A percentile compares a stretch with the other conserved stretches of the same genome.
Evolutionary conservation across 768 basidiomycete genomes (phyloP).

Genomic region (Dentipellis fragilis): DNA sequence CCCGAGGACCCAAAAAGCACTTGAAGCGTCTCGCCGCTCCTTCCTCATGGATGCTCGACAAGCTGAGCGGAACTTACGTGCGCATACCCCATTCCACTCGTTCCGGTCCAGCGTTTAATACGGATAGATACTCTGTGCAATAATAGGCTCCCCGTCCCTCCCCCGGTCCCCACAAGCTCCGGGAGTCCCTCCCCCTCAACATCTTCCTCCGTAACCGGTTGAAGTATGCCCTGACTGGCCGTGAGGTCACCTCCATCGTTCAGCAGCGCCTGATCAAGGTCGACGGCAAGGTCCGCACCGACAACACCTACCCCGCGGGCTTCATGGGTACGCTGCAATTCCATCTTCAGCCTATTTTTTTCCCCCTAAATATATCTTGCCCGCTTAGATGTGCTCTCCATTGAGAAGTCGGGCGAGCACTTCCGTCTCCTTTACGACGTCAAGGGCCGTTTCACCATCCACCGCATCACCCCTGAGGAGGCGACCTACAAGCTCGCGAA

Average conservation of each 20-base stretch:
- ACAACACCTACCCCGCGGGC: slow-evolving; percentile 92
- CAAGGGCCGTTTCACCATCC: slow-evolving; percentile 99
- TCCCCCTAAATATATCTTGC: not conserved
- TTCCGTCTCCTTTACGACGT: slow-evolving; percentile 99
- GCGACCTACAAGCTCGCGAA: slow-evolving; percentile 94
- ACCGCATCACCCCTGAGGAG: slow-evolving; percentile 98
- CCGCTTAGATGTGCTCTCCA: slow-evolving; percentile 78
- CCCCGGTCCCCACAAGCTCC: slow-evolving; percentile 97
- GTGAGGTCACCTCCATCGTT: slow-evolving; percentile 92
- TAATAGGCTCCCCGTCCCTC: slow-evolving; percentile 87
- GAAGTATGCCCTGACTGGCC: slow-evolving; percentile 96
- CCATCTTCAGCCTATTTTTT: not conserved
- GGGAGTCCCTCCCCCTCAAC: slow-evolving; percentile 93
- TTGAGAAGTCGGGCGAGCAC: slow-evolving; percentile 98
- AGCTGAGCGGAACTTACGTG: slow-evolving; percentile 91
- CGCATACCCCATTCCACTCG: slow-evolving; percentile 22
- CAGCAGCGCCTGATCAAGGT: slow-evolving; percentile 97
- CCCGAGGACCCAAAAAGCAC: slow-evolving; percentile 97
- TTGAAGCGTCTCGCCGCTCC: slow-evolving; percentile 96
- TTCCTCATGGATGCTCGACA: slow-evolving; percentile 99
- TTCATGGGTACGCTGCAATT: slow-evolving; percentile 70
- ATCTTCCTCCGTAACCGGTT: slow-evolving; percentile 98
- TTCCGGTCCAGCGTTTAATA: not conserved
- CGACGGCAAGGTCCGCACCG: slow-evolving; percentile 96
- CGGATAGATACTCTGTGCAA: slow-evolving; percentile 1